Base-by-base conservation (phyloP, 2,329 filamentous ascomycete species). In the Fusarium falciforme region DNA sequence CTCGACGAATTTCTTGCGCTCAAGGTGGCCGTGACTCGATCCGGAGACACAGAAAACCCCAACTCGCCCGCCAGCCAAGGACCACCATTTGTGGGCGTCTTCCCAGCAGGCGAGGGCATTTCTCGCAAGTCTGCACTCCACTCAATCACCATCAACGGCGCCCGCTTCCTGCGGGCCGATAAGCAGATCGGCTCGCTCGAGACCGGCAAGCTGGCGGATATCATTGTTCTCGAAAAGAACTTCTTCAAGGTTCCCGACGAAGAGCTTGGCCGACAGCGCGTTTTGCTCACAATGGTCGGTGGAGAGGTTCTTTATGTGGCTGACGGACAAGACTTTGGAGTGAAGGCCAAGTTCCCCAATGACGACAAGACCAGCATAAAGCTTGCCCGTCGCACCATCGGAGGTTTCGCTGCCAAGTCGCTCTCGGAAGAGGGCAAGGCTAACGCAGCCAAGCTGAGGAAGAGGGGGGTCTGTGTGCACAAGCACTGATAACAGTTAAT, bases 1-100 rank as follows among this genome's bases (percentile, higher is more conserved):
- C 76, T 79, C 2, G 77, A 79, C 16, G 75, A 76, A 40, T 79
- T 77, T 29, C 76, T 79, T 3, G 77, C 78, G 14, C 64, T 79
- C 6, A 79, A 79, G 35, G 76, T 76, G 0, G 78, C 67, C 5
- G 76, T 79, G 9, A 79, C 78, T 2, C 77, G 78, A 8, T 70
- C 72, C 1, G 78, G 78, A 7, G 78, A 79, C 22, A 73, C 78
- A 1, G 57, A 73, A 16, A 77, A 78, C 42, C 78, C 75, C 12
- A 75, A 77, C 68, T 79, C 77, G 0, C 76, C 75, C 1, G 77
- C 77, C 1, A 73, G 64, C 3, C 71, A 72, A 11, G 77, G 76
- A 5, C 33, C 72, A 1, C 77, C 72, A 0, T 79, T 61, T 0
- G 68, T 76, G 4, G 75, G 69, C 3, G 64, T 73, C 3, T 70